phyloP scores from a whole-genome alignment of 2,329 filamentous ascomycete species.

The Aschersonia sp. region DNA sequence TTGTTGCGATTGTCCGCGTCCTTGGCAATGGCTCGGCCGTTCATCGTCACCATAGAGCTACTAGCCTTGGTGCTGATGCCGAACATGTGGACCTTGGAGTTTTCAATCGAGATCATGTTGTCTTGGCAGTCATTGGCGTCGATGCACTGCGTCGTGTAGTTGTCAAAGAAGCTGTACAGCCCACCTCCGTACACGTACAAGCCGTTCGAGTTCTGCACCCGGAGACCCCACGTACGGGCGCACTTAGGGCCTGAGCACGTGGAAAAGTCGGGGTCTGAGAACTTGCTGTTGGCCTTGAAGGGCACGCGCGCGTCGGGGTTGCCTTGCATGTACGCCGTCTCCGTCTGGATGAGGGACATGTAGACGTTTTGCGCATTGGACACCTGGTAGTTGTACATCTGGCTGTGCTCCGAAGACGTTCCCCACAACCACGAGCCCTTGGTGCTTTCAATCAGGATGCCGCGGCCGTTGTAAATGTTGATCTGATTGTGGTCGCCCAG shows the following conservation, averaged over 20 bases:
- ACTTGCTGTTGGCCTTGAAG: constrained; percentile 43
- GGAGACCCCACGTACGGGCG: constrained; percentile 65
- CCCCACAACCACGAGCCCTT: constrained; percentile 70
- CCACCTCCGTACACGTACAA: constrained; percentile 60
- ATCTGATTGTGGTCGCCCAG: constrained; percentile 59
- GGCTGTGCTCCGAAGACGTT: constrained; percentile 54
- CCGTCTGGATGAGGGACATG: constrained; percentile 74
- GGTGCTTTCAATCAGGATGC: constrained; percentile 62
- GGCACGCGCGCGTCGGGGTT: constrained; percentile 61
- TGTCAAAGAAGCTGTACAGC: constrained; percentile 73
- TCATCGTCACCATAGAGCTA: constrained; percentile 55
- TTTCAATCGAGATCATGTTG: constrained; percentile 62
- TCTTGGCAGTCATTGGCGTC: constrained; percentile 56
- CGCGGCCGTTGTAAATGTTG: constrained; percentile 78
- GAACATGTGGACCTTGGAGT: constrained; percentile 50
- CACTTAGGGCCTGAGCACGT: constrained; percentile 40
- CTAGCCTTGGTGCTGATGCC: constrained; percentile 63
- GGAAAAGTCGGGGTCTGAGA: constrained; percentile 56
- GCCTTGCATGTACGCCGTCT: constrained; percentile 79
- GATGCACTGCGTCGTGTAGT: constrained; percentile 62
- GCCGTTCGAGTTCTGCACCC: constrained; percentile 51
- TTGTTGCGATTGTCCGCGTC: constrained; percentile 50
- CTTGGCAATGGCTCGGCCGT: constrained; percentile 37
- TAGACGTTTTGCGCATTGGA: constrained; percentile 64
- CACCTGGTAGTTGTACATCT: constrained; percentile 76